phyloP scores from a whole-genome alignment of 164 flowering plant species.

The Echeveria elegans region DNA sequence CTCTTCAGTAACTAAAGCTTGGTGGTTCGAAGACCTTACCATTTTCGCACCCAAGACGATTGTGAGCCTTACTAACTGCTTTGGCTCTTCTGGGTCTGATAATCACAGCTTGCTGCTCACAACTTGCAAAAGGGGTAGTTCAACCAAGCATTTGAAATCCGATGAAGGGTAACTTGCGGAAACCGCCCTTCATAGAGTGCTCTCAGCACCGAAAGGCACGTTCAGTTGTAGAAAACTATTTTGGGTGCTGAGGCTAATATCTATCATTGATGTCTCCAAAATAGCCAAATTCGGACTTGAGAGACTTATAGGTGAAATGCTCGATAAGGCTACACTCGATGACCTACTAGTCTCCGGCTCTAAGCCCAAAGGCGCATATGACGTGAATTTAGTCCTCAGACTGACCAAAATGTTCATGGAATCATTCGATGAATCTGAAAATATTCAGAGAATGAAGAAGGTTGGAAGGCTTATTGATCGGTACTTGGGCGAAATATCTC shows the following conservation, averaged over 20 bases:
- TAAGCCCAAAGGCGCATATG: constrained; percentile 38
- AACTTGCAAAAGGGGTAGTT: constrained; percentile 10
- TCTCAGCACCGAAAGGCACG: constrained; percentile 26
- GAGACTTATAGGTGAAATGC: constrained; percentile 58
- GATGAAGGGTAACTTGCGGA: constrained; percentile 45
- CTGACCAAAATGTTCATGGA: constrained; percentile 52
- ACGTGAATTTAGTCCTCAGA: constrained; percentile 68
- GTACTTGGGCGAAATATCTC: constrained; percentile 76
- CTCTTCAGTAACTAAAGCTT: constrained; percentile 21
- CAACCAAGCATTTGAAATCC: constrained; percentile 6
- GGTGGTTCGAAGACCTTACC: constrained; percentile 83
- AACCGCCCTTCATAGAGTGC: constrained; percentile 61
- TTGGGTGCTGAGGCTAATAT: constrained; percentile 54
- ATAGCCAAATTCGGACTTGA: constrained; percentile 43
- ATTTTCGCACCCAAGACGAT: constrained; percentile 42
- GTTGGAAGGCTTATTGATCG: constrained; percentile 65
- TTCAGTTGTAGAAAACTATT: constrained; percentile 74
- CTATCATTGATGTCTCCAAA: constrained; percentile 42
- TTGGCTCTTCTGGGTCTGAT: constrained; percentile 39
- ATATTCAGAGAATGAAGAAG: constrained; percentile 45
- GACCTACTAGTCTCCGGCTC: constrained; percentile 47
- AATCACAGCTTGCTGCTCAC: constrained; percentile 52
- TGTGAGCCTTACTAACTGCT: constrained; percentile 28
- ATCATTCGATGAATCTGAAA: constrained; percentile 15
- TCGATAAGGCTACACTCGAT: constrained; percentile 71